Evolutionary conservation across 768 basidiomycete genomes (phyloP).

Genomic region (Hypholoma fasciculare): DNA sequence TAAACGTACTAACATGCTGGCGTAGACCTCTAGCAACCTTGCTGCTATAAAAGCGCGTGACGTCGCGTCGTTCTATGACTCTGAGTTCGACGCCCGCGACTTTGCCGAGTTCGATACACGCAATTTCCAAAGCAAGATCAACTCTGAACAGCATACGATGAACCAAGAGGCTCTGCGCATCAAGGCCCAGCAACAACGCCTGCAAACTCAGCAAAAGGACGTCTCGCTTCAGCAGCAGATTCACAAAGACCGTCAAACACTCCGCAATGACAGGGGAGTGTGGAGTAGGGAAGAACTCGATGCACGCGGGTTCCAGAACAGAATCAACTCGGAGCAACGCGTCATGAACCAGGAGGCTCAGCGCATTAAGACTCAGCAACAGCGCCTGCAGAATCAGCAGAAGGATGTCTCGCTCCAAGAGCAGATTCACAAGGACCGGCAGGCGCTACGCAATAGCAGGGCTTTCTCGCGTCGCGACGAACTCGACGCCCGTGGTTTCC

Average conservation of each 20-base stretch:
- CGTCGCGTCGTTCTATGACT: background rate
- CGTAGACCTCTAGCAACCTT: background rate
- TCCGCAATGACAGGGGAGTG: background rate
- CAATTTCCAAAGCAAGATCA: background rate
- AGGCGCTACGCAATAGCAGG: background rate
- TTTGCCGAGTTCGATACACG: background rate
- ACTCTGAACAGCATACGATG: background rate
- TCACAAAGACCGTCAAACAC: background rate
- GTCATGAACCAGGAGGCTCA: background rate
- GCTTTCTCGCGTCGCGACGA: background rate
- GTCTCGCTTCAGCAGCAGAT: background rate
- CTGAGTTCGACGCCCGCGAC: constrained; percentile 1
- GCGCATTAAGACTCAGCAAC: background rate
- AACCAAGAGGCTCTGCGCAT: background rate
- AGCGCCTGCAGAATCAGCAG: background rate
- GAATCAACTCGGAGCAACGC: background rate
- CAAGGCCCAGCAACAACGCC: background rate
- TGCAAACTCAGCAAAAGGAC: background rate
- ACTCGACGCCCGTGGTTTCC: constrained; percentile 1
- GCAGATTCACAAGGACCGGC: background rate
- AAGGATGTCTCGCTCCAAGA: background rate
- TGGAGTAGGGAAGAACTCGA: background rate
- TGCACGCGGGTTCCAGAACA: background rate
- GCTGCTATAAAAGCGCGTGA: background rate
- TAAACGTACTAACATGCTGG: background rate